Percentiles rank a stretch among this genome's conserved stretches.
Evolutionary conservation across 1,284 basidiomycete genomes (phyloP).

Genomic region (Ganoderma lucidum): DNA sequence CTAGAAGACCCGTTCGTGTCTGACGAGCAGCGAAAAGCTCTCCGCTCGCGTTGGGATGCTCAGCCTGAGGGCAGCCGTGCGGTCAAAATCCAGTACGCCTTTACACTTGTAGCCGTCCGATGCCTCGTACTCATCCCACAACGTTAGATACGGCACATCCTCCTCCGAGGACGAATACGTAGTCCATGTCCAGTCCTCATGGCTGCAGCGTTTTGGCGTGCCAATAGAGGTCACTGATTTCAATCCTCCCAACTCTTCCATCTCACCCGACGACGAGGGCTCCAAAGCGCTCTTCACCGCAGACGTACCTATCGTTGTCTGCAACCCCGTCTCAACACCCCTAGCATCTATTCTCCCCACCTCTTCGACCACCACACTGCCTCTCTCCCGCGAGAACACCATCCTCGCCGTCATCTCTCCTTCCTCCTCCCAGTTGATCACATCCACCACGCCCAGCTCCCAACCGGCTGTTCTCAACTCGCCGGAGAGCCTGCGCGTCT

Average conservation of each 20-base stretch:
- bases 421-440: constrained; percentile 29
- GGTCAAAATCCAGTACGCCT: constrained; percentile 51
- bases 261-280: constrained; percentile 28
- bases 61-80: constrained; percentile 35
- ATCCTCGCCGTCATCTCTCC: constrained; percentile 56
- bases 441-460: constrained; percentile 32
- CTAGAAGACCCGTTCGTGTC: constrained; percentile 73
- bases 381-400: constrained; percentile 57
- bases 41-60: constrained; percentile 55
- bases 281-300: constrained; percentile 49
- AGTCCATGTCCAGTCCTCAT: constrained; percentile 52
- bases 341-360: constrained; percentile 47
- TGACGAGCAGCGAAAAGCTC: constrained; percentile 47
- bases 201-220: constrained; percentile 58
- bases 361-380: constrained; percentile 38
- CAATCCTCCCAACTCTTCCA: constrained; percentile 34
- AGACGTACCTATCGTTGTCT: constrained; percentile 66
- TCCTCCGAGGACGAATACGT: constrained; percentile 16
- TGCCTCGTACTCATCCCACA: neutral
- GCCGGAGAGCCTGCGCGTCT: constrained; percentile 40
- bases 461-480: constrained; percentile 19
- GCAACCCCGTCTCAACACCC: constrained; percentile 62
- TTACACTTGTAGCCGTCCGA: neutral
- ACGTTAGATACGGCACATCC: constrained; percentile 35
- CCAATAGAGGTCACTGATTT: constrained; percentile 60